Evolutionary conservation across 495 filamentous ascomycete genomes (phyloP), one percentile per base, ranked within the genome.

Genomic region (Talaromyces borbonicus): DNA sequence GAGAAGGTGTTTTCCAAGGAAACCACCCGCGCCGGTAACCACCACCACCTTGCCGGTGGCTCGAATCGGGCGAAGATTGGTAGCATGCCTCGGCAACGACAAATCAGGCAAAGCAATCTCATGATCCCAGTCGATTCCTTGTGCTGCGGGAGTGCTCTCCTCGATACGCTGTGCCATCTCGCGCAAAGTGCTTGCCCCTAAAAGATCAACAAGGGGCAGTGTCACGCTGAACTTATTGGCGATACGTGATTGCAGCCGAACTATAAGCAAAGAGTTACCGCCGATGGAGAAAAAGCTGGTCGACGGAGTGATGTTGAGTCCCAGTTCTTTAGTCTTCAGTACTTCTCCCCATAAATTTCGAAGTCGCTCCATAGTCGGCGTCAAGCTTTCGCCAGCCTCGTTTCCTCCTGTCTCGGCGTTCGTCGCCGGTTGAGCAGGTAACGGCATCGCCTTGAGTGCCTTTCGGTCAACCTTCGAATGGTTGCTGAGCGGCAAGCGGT

Each of bases 271-370:
- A 0, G 66, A 69, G 14, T 53, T 62, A 4, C 68, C 68, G 1
- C 68, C 67, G 15, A 63, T 43, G n/a, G 43, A 38, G 46, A 72
- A 72, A 46, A 71, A 71, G 36, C 63, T 55, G 0, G 63, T 55
- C 8, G 48, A 15, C 2, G 56, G 41, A 23, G 48, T 25, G 3
- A 53, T 9, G 8, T 37, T 37, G 8, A 16, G 12, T 5, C 11
- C 15, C 1, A n/a, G 6, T 19, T 12, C 16, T 4, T 20, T 14
- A 5, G 25, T 6, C 22, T 33, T 33, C 1, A 49, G 44, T 0
- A 54, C 24, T 27, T 40, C 22, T 25, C 39, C 14, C 54, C 54
- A 56, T 19, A 51, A 6, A 5, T 4, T 8, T 24, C 22, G 20
- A 2, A 54, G 44, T 16, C 51, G 27, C 2, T 30, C 36, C 48